Evolutionary conservation across 345 rosid species (phyloP).

Genomic region (Salix viminalis): DNA sequence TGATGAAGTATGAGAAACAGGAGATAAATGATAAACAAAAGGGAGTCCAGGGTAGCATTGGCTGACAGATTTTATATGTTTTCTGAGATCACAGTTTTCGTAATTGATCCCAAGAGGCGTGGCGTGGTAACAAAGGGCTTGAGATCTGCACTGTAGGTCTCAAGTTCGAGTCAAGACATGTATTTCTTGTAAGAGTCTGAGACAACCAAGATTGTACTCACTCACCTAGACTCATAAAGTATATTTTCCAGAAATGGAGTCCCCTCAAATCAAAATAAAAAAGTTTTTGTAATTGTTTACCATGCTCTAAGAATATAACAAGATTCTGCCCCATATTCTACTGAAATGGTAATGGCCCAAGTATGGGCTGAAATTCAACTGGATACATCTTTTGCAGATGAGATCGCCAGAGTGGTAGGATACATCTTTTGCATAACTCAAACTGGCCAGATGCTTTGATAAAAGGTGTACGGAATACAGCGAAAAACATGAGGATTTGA

Average conservation of each 20-base stretch:
- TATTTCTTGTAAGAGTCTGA: rapidly evolving
- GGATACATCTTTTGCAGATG: not conserved
- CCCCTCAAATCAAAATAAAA: no score
- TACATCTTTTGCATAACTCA: no score
- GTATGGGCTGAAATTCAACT: not conserved
- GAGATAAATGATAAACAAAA: conserved; percentile 12
- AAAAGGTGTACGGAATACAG: no score
- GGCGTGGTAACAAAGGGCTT: rapidly evolving
- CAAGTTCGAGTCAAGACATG: no score
- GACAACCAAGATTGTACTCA: rapidly evolving
- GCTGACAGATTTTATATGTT: conserved; percentile 20
- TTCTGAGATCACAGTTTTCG: conserved; percentile 13
- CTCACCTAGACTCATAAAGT: rapidly evolving
- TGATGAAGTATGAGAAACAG: conserved; percentile 16
- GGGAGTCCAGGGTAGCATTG: conserved; percentile 9
- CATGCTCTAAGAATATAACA: not conserved
- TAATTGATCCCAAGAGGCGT: not conserved
- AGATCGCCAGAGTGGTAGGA: no score
- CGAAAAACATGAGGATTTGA: no score
- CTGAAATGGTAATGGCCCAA: not conserved
- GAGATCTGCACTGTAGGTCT: no score
- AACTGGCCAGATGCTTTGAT: no score
- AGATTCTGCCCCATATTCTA: not conserved
- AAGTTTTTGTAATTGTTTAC: no score
- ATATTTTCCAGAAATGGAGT: rapidly evolving